Evolutionary conservation across 192 early-diverging fungal species (phyloP).

Genomic region (Geranomyces michiganensis): DNA sequence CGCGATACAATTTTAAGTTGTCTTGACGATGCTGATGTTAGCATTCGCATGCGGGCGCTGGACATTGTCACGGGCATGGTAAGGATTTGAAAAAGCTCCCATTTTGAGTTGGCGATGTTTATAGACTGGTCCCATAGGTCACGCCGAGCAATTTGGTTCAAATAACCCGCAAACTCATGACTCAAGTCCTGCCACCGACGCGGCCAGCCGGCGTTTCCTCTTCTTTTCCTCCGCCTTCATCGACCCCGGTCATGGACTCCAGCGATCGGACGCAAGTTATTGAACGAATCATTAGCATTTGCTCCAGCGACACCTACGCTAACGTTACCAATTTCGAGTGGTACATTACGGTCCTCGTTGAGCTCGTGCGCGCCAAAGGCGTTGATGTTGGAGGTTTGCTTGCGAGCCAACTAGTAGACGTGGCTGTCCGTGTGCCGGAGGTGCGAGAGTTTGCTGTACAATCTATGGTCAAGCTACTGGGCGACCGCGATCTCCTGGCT

Average conservation of each 20-base stretch:
- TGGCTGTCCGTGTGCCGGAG: slow-evolving; percentile 84
- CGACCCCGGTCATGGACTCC: slow-evolving; percentile 31
- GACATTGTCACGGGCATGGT: slow-evolving; percentile 87
- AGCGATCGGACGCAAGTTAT: slow-evolving; percentile 81
- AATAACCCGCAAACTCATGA: slow-evolving; percentile 81
- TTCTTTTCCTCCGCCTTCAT: slow-evolving; percentile 17
- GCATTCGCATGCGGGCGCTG: slow-evolving; percentile 86
- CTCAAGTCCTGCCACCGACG: slow-evolving; percentile 20
- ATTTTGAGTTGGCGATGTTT: background rate
- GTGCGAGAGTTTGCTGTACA: slow-evolving; percentile 76
- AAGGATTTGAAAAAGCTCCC: background rate
- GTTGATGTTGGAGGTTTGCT: slow-evolving; percentile 76
- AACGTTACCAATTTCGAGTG: slow-evolving; percentile 93
- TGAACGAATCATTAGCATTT: slow-evolving; percentile 77
- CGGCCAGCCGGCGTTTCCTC: background rate
- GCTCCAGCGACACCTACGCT: slow-evolving; percentile 80
- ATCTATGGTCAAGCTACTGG: slow-evolving; percentile 74
- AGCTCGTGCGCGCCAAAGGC: slow-evolving; percentile 70
- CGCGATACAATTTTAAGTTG: slow-evolving; percentile 83
- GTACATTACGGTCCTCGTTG: slow-evolving; percentile 84
- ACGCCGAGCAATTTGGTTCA: slow-evolving; percentile 77
- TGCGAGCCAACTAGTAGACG: slow-evolving; percentile 81
- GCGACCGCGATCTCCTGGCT: slow-evolving; percentile 65
- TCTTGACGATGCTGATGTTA: slow-evolving; percentile 89
- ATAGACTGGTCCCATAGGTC: slow-evolving; percentile 48